Percentiles rank a stretch among this genome's conserved stretches.
Conservation (phyloP, 495 filamentous ascomycete genomes). For the Xeromyces bisporus region DNA sequence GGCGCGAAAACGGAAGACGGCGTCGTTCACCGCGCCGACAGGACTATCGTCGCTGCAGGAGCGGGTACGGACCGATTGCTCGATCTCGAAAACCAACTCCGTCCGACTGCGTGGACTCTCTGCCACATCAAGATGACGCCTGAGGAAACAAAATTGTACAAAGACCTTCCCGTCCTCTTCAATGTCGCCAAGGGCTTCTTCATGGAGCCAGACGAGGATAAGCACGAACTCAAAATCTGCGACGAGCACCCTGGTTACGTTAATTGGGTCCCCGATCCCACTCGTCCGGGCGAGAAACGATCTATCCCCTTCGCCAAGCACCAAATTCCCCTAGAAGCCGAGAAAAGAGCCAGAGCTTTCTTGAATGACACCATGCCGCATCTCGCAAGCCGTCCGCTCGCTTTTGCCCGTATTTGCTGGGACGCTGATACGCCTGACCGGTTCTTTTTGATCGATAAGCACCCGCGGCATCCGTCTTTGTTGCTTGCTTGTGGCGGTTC, state of each 20-base stretch:
- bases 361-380: slow-evolving; percentile 35
- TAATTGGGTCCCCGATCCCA: slow-evolving; percentile 20
- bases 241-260: slow-evolving; percentile 41
- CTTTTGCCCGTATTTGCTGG: slow-evolving; percentile 37
- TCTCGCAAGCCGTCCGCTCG: slow-evolving; percentile 27
- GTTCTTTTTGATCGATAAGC: slow-evolving; percentile 30
- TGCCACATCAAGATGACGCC: slow-evolving; percentile 32
- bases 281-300: slow-evolving; percentile 7
- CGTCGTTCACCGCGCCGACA: slow-evolving; percentile 15
- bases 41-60: slow-evolving; percentile 30
- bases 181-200: slow-evolving; percentile 37
- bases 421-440: slow-evolving; percentile 36
- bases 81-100: slow-evolving; percentile 35
- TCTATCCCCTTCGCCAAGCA: slow-evolving; percentile 30
- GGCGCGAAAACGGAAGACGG: slow-evolving; percentile 24
- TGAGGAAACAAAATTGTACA: slow-evolving; percentile 24
- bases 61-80: slow-evolving; percentile 29
- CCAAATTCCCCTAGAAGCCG: slow-evolving; percentile 31
- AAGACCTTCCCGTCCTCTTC: slow-evolving; percentile 33
- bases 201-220: slow-evolving; percentile 36
- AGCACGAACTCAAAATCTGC: slow-evolving; percentile 35
- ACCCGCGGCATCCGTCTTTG: slow-evolving; percentile 23
- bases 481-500: slow-evolving; percentile 34
- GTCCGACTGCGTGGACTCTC: slow-evolving; percentile 37
- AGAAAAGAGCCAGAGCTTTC: slow-evolving; percentile 23